Base-by-base conservation (phyloP, 1,139 yeast genomes). In the Protomyces gravidus region DNA sequence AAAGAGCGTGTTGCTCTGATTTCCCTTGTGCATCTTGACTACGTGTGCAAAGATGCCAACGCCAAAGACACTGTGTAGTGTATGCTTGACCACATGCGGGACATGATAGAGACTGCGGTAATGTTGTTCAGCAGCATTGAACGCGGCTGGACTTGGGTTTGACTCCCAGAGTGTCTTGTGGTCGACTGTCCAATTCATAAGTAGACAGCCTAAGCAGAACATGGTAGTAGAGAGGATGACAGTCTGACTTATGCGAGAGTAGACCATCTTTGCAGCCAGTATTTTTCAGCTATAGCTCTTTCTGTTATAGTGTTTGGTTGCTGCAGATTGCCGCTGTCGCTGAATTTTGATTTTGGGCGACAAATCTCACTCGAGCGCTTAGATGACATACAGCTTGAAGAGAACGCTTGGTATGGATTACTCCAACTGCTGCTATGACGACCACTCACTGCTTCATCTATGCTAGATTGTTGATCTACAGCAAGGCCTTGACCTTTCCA, bases 141-240 rank as follows among this genome's bases (percentile, higher is more conserved):
- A 85, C 50, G 81, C 83, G 21, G 70, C 78, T 15, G 75, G 78
- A 1, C 80, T 75, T 5, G 82, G 81, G 40, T 72, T 72, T 11
- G 74, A 67, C 15, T 52, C 45, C 87, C 94, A 90, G 63, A 92
- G 77, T n/a, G 95, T 81, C 67, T 78, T 76, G 71, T 80, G 79
- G 69, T 89, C 96, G 69, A 89, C 92, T 1, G 95, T 86, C 78
- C 85, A 82, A 71, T 88, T 87, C 59, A 86, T 79, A 70, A 82
- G 86, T 51, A 89, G 73, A 30, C 85, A 81, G 32, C 97, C 98
- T 61, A 90, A 77, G 5, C 86, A 81, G 73, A 90, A 90, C 39
- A 88, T 80, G 25, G 85, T 76, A 33, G 90, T 75, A 65, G 60
- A 21, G 23, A 49, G 19, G 40, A 60, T 27, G 33, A 27, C 32